A percentile compares a stretch with the other conserved stretches of the same genome.
phyloP scores from a whole-genome alignment of 352 stramenopile genomes.

The Peronosclerospora sorghi region DNA sequence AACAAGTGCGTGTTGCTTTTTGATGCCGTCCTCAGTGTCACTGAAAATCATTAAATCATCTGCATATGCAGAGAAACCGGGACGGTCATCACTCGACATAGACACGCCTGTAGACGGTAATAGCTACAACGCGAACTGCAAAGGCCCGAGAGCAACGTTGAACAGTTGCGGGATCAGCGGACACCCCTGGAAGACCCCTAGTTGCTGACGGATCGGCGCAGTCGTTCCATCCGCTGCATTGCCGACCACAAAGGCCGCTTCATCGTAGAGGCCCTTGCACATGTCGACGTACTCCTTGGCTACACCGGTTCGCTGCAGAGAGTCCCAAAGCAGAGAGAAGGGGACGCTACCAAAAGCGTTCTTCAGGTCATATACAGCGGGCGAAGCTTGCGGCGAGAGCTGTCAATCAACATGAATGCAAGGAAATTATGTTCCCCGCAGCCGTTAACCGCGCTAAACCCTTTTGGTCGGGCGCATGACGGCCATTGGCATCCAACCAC shows the following conservation, averaged over 20 bases:
- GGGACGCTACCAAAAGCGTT: slow-evolving; percentile 18
- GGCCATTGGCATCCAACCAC: too few relatives aligned
- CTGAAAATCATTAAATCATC: slow-evolving; percentile 21
- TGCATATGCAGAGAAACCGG: slow-evolving; percentile 4
- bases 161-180: slow-evolving; percentile 21
- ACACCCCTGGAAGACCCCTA: slow-evolving; percentile 16
- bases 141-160: slow-evolving; percentile 6
- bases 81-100: background rate
- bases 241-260: slow-evolving; percentile 5
- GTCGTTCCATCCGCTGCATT: slow-evolving; percentile 12
- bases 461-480: background rate
- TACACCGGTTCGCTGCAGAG: slow-evolving; percentile 5
- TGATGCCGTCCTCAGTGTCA: too few relatives aligned
- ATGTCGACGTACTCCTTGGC: background rate
- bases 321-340: slow-evolving; percentile 7
- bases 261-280: slow-evolving; percentile 3
- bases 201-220: slow-evolving; percentile 1
- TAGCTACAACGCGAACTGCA: slow-evolving; percentile 3
- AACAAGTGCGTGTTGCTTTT: slow-evolving; percentile 2
- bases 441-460: slow-evolving; percentile 19
- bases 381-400: slow-evolving; percentile 4
- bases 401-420: slow-evolving; percentile 7
- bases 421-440: slow-evolving; percentile 25
- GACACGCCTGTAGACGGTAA: background rate
- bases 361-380: slow-evolving; percentile 14